phyloP scores from a whole-genome alignment of 768 basidiomycete species.

The Rubroboletus satanas region DNA sequence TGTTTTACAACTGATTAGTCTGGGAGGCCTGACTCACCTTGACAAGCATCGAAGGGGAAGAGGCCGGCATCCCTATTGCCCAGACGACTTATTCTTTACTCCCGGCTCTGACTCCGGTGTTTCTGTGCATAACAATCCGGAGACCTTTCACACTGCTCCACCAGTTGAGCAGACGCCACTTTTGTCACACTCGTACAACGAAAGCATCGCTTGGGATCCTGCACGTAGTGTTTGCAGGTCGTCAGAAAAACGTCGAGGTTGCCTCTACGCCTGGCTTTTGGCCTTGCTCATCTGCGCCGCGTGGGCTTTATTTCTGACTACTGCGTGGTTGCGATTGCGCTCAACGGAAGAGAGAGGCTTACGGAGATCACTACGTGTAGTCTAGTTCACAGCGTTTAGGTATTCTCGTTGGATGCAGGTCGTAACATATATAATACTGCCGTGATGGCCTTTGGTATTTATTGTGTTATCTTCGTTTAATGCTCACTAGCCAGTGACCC shows the following conservation, averaged over 20 bases:
- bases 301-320: conserved; percentile 63
- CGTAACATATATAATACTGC: background rate
- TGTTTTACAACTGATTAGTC: conserved; percentile 49
- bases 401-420: background rate
- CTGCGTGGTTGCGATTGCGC: conserved; percentile 56
- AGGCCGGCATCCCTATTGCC: conserved; percentile 12
- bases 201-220: conserved; percentile 4
- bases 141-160: background rate
- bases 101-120: background rate
- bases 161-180: conserved; percentile 14
- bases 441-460: background rate
- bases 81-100: conserved; percentile 7
- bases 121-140: background rate
- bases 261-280: conserved; percentile 44
- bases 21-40: conserved; percentile 47
- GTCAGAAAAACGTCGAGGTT: conserved; percentile 46
- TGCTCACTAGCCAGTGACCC: conserved; percentile 33
- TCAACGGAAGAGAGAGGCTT: conserved; percentile 35
- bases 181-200: background rate
- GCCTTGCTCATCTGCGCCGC: conserved; percentile 43
- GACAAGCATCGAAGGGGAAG: conserved; percentile 39
- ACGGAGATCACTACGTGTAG: background rate
- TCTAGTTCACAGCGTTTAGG: background rate
- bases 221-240: conserved; percentile 18
- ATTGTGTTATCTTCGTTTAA: conserved; percentile 16